A percentile compares a stretch with the other conserved stretches of the same genome.
Evolutionary conservation across 2,329 filamentous ascomycete species (phyloP).

Genomic region (Podosphaera aphanis): DNA sequence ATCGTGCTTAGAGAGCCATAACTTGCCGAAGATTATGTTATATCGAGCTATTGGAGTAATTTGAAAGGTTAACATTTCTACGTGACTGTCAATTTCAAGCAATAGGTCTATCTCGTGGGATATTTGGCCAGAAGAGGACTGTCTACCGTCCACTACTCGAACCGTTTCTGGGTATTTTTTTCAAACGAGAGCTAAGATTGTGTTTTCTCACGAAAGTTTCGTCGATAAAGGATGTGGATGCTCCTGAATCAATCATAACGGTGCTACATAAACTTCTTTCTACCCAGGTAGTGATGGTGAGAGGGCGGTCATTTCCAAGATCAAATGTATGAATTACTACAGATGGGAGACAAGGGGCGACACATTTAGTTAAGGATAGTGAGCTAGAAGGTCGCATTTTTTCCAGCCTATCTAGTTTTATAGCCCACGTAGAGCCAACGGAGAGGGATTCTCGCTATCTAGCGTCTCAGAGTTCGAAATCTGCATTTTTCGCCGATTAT

Average conservation of each 20-base stretch:
- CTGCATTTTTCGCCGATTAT: too few species aligned
- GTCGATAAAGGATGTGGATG: background rate
- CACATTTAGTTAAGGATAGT: background rate
- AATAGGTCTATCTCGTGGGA: background rate
- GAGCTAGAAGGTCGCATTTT: background rate
- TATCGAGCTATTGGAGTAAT: background rate
- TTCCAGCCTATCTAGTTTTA: background rate
- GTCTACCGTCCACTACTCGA: background rate
- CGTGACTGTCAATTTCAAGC: background rate
- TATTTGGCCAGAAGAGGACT: background rate
- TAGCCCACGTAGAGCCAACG: too few species aligned
- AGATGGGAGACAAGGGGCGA: background rate
- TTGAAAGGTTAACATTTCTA: background rate
- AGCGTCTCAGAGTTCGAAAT: background rate
- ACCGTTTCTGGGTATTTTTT: background rate
- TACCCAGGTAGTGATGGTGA: background rate
- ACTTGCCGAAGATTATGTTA: background rate
- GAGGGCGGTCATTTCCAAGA: background rate
- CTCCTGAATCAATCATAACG: slow-evolving; percentile 1
- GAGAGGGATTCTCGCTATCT: background rate
- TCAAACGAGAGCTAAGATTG: background rate
- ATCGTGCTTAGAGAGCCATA: background rate
- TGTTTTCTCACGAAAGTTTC: background rate
- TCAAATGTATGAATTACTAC: background rate
- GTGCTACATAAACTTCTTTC: background rate